phyloP scores from a whole-genome alignment of 495 filamentous ascomycete species.

The Aspergillus sclerotiicarbonarius region DNA sequence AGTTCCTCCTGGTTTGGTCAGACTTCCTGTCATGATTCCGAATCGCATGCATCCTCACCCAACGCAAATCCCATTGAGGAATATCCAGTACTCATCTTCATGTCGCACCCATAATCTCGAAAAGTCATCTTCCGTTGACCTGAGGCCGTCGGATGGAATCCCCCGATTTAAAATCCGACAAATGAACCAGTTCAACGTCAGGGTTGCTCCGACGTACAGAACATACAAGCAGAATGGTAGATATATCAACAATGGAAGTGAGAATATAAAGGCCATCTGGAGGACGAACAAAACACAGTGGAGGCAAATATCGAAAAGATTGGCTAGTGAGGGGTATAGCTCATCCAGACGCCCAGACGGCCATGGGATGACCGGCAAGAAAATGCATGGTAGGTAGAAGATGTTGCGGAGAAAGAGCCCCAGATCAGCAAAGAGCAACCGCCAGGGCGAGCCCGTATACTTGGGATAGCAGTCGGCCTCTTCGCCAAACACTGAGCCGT shows the following conservation, averaged over 20 bases:
- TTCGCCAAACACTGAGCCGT: neutral
- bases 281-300: constrained; percentile 49
- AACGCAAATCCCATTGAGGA: constrained; percentile 37
- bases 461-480: neutral
- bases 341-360: constrained; percentile 48
- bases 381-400: constrained; percentile 50
- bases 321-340: constrained; percentile 49
- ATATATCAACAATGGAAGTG: constrained; percentile 48
- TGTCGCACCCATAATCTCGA: constrained; percentile 22
- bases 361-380: constrained; percentile 53
- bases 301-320: constrained; percentile 47
- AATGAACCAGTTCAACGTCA: constrained; percentile 38
- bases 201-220: constrained; percentile 29
- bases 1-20: constrained; percentile 25
- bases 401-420: constrained; percentile 49
- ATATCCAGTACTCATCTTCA: constrained; percentile 38
- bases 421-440: constrained; percentile 54
- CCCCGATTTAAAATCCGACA: constrained; percentile 35
- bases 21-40: neutral
- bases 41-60: constrained; percentile 22
- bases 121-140: constrained; percentile 25
- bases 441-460: constrained; percentile 61
- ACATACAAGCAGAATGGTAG: constrained; percentile 48
- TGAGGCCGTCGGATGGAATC: constrained; percentile 40
- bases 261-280: constrained; percentile 35